phyloP scores from a whole-genome alignment of 2,329 filamentous ascomycete genomes.

The Calcarisporium arbuscula region DNA sequence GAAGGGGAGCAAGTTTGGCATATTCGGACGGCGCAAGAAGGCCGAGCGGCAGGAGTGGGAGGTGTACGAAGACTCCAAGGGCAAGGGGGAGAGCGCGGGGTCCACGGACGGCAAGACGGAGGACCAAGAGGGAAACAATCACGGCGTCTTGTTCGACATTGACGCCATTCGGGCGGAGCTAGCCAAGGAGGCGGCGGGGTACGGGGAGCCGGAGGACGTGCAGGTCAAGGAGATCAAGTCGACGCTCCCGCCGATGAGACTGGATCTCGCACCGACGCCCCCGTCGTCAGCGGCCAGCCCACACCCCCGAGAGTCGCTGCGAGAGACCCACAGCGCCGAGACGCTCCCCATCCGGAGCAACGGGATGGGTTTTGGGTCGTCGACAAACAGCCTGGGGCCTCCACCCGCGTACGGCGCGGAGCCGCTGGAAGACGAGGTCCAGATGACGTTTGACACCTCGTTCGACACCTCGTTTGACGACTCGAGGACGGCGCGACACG shows the following conservation, averaged over 20 bases:
- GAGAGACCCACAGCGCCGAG: conserved; percentile 43
- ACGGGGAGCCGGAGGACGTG: conserved; percentile 45
- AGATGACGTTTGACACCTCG: conserved; percentile 68
- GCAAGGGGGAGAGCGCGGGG: conserved; percentile 28
- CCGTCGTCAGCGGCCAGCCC: conserved; percentile 15
- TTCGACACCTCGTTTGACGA: conserved; percentile 36
- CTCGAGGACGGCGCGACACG: too few species aligned
- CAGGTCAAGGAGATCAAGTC: conserved; percentile 77
- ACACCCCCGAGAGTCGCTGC: conserved; percentile 20
- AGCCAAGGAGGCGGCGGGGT: conserved; percentile 56
- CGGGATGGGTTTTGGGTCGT: conserved; percentile 7
- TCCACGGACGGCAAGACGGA: conserved; percentile 36
- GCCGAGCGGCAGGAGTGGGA: conserved; percentile 86
- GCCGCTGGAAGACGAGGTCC: conserved; percentile 44
- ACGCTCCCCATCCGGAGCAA: conserved; percentile 17
- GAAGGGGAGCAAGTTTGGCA: conserved; percentile 54
- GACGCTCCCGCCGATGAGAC: conserved; percentile 84
- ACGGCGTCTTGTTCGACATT: conserved; percentile 81
- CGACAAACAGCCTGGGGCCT: conserved; percentile 10
- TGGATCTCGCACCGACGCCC: conserved; percentile 44
- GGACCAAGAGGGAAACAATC: conserved; percentile 42
- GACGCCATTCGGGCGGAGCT: conserved; percentile 88
- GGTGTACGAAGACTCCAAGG: conserved; percentile 69
- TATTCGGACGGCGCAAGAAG: conserved; percentile 81
- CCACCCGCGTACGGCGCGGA: conserved; percentile 16